Conservation (phyloP, 164 flowering plant species). For the Buxus sempervirens region DNA sequence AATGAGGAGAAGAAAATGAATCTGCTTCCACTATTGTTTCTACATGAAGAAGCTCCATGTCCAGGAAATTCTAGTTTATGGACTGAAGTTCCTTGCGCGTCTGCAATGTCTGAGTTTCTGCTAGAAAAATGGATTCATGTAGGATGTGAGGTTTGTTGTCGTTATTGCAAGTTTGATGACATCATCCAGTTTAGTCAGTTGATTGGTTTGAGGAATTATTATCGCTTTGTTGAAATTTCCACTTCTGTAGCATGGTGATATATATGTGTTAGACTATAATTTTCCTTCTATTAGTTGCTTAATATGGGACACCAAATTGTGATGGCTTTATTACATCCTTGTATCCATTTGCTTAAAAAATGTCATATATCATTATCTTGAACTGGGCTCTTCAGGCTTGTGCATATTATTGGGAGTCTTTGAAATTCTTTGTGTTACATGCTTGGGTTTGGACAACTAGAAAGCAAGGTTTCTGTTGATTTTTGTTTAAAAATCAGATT, state of each 20-base stretch:
- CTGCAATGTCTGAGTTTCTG: constrained; percentile 37
- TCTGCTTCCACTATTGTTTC: constrained; percentile 35
- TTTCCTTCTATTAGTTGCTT: neutral
- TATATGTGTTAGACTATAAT: no score
- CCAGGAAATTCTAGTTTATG: constrained; percentile 17
- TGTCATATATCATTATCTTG: neutral
- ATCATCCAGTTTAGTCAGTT: constrained; percentile 1
- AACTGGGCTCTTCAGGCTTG: neutral
- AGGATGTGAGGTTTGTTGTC: constrained; percentile 64
- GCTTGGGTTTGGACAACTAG: no score
- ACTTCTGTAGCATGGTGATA: neutral
- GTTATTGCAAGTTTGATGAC: constrained; percentile 1
- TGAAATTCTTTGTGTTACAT: no score
- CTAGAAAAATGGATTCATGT: constrained; percentile 69
- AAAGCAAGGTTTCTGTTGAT: no score
- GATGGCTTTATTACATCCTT: neutral
- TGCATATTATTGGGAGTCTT: neutral
- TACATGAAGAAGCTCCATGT: constrained; percentile 40
- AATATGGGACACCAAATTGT: neutral
- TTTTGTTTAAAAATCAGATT: no score
- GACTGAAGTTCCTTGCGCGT: constrained; percentile 32
- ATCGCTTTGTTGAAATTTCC: neutral
- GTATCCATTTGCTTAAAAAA: neutral
- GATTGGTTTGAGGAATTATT: neutral
- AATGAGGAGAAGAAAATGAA: constrained; percentile 41